Conservation (phyloP, 2,329 filamentous ascomycete genomes). For the Colletotrichum costaricense region DNA sequence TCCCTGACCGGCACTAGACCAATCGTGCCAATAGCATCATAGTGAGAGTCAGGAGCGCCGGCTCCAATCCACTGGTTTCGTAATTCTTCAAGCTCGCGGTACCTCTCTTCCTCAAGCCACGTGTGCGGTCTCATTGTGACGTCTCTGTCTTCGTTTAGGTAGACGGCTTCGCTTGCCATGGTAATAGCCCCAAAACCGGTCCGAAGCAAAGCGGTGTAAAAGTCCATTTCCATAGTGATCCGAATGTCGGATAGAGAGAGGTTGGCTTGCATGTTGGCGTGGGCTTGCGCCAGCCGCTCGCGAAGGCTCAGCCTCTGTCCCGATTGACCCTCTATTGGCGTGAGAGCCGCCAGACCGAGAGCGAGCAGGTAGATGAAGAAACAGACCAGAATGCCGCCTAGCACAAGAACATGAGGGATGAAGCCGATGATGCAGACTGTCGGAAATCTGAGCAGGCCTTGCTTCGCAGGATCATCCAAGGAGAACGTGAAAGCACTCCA, state of each 20-base stretch:
- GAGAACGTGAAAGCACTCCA: constrained; percentile 78
- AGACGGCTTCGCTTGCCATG: constrained; percentile 95
- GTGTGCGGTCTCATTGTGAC: constrained; percentile 82
- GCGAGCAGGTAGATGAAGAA: constrained; percentile 82
- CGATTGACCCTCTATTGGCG: constrained; percentile 60
- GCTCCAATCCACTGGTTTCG: constrained; percentile 62
- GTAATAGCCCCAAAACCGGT: constrained; percentile 90
- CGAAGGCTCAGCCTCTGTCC: constrained; percentile 53
- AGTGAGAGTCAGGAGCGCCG: constrained; percentile 58
- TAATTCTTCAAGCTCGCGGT: constrained; percentile 78
- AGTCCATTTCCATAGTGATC: constrained; percentile 90
- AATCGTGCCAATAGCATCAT: constrained; percentile 65
- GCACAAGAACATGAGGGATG: constrained; percentile 90
- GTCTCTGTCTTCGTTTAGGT: constrained; percentile 87
- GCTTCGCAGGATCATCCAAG: constrained; percentile 67
- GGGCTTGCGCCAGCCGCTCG: constrained; percentile 76
- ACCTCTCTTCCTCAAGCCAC: constrained; percentile 90
- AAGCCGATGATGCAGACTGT: constrained; percentile 96
- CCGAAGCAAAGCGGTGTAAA: constrained; percentile 90
- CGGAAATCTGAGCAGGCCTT: constrained; percentile 85
- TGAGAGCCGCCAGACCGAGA: constrained; percentile 78
- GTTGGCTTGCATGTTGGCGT: constrained; percentile 92
- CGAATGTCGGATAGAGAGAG: constrained; percentile 84
- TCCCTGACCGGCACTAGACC: constrained; percentile 66
- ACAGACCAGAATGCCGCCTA: constrained; percentile 82